Evolutionary conservation across 768 basidiomycete species (phyloP), one percentile per base, ranked within the genome.

Genomic region (Lactarius hatsudake): DNA sequence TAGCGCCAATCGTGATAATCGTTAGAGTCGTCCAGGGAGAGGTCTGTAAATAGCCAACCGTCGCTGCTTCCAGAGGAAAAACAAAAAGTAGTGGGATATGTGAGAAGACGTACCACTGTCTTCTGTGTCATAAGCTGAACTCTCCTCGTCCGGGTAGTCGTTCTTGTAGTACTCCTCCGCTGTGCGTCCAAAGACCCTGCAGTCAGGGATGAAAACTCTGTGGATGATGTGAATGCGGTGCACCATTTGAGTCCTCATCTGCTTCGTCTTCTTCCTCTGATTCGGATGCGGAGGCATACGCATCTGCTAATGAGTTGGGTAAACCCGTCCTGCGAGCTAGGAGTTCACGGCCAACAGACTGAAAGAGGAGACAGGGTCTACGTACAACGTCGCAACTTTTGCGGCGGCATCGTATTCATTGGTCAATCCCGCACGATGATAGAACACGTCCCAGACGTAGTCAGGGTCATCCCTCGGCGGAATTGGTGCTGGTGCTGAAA

Each of bases 371-470:
- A 40, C 15, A 18, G 13, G 66, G 56, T n/a, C 54, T 40, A 77
- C 84, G 60, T 75, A 93, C 90, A 90, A 73, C 0, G 85, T 91
- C 23, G 82, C 91, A 63, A 89, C 77, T 56, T 82, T 82, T 8
- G 79, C 80, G 23, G 83, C 80, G 23, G 72, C 71, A 63, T 84
- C 84, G 82, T 87, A 86, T 75, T 89, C 86, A 20, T 80, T 81
- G 48, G 85, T 74, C 13, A 85, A 81, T 23, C 82, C 81, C 0
- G 87, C 87, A 28, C 86, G 81, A 69, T 88, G 89, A 71, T 91
- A 92, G 73, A 92, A 93, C 26, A 93, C 84, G 72, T 93, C 91
- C 86, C 88, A 93, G 28, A 93, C 91, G 70, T 90, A 93, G 71
- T 92, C 91, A 32, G 82, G 82, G 5, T 75, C 74, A n/a, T 64